Percentiles rank a stretch among this genome's conserved stretches.
phyloP scores from a whole-genome alignment of 768 basidiomycete genomes.

The Tricholoma bakamatsutake region DNA sequence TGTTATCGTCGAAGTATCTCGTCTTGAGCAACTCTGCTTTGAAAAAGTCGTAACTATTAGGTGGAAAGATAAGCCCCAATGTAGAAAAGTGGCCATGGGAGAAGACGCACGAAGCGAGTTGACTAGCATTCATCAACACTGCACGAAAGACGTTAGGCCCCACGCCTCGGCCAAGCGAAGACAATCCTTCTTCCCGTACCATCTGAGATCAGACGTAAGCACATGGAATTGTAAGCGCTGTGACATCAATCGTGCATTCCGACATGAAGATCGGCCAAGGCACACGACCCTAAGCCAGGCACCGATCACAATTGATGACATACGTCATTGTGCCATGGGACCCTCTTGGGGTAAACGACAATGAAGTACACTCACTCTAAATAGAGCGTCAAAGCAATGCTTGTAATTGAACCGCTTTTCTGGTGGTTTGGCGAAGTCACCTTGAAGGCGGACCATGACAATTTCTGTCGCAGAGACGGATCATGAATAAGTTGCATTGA shows the following conservation, averaged over 20 bases:
- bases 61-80: not conserved
- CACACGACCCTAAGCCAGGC: slow-evolving; percentile 13
- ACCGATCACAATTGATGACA: slow-evolving; percentile 11
- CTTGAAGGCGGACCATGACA: slow-evolving; percentile 86
- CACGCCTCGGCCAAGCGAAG: slow-evolving; percentile 70
- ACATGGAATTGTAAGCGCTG: not conserved
- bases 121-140: slow-evolving; percentile 86
- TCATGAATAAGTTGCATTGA: not conserved
- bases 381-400: slow-evolving; percentile 83
- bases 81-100: not conserved
- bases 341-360: slow-evolving; percentile 8
- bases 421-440: slow-evolving; percentile 83
- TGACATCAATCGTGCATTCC: not conserved
- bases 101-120: slow-evolving; percentile 73
- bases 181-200: slow-evolving; percentile 80
- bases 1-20: slow-evolving; percentile 74
- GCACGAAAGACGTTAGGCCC: slow-evolving; percentile 85
- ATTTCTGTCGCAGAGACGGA: slow-evolving; percentile 46
- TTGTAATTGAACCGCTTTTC: slow-evolving; percentile 90
- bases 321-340: not conserved
- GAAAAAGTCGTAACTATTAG: slow-evolving; percentile 75
- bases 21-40: slow-evolving; percentile 76
- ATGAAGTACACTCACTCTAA: slow-evolving; percentile 60
- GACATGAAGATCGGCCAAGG: not conserved
- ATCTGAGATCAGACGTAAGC: slow-evolving; percentile 42